These are phyloP conservation scores for Phlebopus sp. DNA, from an alignment of 1,284 basidiomycete species.

Conservation along the genomic window DNA sequence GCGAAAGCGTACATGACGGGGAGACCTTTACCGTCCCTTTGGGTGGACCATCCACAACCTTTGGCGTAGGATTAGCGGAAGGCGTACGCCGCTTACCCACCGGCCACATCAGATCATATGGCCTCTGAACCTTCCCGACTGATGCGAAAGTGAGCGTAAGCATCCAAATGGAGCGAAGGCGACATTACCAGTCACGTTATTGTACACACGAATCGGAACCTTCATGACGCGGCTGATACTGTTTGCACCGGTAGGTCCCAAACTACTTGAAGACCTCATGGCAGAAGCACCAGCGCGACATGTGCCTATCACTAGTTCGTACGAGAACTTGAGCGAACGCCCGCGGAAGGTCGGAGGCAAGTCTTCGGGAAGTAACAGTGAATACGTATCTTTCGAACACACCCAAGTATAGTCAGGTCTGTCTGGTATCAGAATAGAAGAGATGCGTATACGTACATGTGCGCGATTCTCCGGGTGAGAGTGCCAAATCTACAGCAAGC, in stretches of 20 bases:
- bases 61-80: slow-evolving; percentile 19
- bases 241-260: slow-evolving; percentile 39
- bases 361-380: slow-evolving; percentile 68
- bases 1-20: slow-evolving; percentile 15
- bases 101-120: slow-evolving; percentile 75
- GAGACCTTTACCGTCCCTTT: neutral
- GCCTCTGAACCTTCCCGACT: slow-evolving; percentile 53
- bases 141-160: slow-evolving; percentile 1
- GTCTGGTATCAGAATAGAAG: neutral
- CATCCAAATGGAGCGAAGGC: neutral
- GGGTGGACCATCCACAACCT: slow-evolving; percentile 18
- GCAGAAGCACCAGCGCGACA: slow-evolving; percentile 56
- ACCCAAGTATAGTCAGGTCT: slow-evolving; percentile 2
- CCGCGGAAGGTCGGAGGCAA: slow-evolving; percentile 91
- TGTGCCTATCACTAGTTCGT: slow-evolving; percentile 84
- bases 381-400: slow-evolving; percentile 66
- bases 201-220: slow-evolving; percentile 86
- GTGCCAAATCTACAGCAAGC: slow-evolving; percentile 76
- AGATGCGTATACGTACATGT: slow-evolving; percentile 58
- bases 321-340: slow-evolving; percentile 80
- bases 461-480: slow-evolving; percentile 77
- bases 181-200: slow-evolving; percentile 70
- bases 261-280: slow-evolving; percentile 23
- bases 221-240: slow-evolving; percentile 81
- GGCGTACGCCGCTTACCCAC: slow-evolving; percentile 39